phyloP scores from a whole-genome alignment of 495 filamentous ascomycete genomes.

The Gamarada debralockiae region DNA sequence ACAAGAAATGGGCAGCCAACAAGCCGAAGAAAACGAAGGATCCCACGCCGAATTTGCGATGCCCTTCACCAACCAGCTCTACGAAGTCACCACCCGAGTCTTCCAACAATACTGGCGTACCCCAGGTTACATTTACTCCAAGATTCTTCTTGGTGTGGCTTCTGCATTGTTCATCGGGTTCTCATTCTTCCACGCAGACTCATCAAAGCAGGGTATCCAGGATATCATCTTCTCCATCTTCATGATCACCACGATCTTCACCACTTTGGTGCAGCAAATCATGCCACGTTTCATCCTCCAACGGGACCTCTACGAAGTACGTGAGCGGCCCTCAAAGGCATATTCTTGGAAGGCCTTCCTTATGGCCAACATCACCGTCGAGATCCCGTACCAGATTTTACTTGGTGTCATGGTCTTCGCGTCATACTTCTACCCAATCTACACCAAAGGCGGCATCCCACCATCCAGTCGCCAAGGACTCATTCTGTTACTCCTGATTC shows the following conservation, averaged over 20 bases:
- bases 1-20: constrained; percentile 52
- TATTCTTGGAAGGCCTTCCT: constrained; percentile 74
- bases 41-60: constrained; percentile 44
- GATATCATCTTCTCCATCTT: constrained; percentile 67
- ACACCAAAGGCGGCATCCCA: constrained; percentile 42
- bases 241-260: constrained; percentile 43
- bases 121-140: constrained; percentile 56
- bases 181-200: constrained; percentile 63
- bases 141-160: constrained; percentile 56
- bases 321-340: constrained; percentile 64
- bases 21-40: constrained; percentile 52
- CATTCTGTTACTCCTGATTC: constrained; percentile 50
- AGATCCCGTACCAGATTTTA: constrained; percentile 67
- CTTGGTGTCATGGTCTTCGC: constrained; percentile 28
- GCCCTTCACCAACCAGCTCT: constrained; percentile 50
- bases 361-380: constrained; percentile 64
- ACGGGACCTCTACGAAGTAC: constrained; percentile 63
- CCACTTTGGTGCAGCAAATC: constrained; percentile 38
- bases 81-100: constrained; percentile 43
- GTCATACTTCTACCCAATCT: constrained; percentile 48
- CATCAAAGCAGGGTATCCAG: constrained; percentile 58
- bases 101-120: constrained; percentile 59
- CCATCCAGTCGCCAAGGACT: constrained; percentile 38
- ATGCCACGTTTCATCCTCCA: constrained; percentile 64
- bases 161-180: constrained; percentile 62